Evolutionary conservation across 2,329 filamentous ascomycete species (phyloP).

Genomic region (Capronia epimyces): DNA sequence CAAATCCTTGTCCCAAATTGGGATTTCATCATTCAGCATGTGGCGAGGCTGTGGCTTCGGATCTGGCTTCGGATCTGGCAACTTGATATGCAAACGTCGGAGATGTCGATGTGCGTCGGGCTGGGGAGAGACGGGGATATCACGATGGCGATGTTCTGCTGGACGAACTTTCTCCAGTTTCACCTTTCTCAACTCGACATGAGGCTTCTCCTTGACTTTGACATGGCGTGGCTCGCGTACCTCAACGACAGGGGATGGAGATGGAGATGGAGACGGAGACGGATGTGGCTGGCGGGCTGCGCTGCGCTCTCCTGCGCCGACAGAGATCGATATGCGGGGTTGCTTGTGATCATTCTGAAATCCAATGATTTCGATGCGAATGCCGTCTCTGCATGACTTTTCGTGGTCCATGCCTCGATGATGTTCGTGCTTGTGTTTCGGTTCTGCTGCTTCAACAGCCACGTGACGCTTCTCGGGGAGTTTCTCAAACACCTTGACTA

Average conservation of each 20-base stretch:
- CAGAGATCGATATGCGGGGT: neutral
- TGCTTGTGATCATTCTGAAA: neutral
- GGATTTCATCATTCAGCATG: conserved; percentile 11
- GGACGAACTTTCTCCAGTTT: neutral
- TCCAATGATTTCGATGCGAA: neutral
- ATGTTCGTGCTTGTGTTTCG: neutral
- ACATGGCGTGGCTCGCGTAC: neutral
- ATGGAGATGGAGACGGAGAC: no score
- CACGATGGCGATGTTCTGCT: neutral
- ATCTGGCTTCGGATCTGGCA: neutral
- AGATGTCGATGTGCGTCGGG: neutral
- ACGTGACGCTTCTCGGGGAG: neutral
- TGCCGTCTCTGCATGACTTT: neutral
- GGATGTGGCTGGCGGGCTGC: no score
- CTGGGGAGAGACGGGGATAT: neutral
- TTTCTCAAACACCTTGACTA: neutral
- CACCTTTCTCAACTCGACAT: neutral
- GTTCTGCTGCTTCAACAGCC: neutral
- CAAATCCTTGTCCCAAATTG: conserved; percentile 11
- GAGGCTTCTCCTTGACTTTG: neutral
- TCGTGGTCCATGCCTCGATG: neutral
- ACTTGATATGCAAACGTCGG: neutral
- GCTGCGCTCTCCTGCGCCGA: neutral
- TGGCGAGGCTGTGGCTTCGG: neutral
- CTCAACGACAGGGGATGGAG: neutral